Evolutionary conservation across 2,329 filamentous ascomycete genomes (phyloP), one percentile per base, ranked within the genome.

Genomic region (Simplicillium sp.): DNA sequence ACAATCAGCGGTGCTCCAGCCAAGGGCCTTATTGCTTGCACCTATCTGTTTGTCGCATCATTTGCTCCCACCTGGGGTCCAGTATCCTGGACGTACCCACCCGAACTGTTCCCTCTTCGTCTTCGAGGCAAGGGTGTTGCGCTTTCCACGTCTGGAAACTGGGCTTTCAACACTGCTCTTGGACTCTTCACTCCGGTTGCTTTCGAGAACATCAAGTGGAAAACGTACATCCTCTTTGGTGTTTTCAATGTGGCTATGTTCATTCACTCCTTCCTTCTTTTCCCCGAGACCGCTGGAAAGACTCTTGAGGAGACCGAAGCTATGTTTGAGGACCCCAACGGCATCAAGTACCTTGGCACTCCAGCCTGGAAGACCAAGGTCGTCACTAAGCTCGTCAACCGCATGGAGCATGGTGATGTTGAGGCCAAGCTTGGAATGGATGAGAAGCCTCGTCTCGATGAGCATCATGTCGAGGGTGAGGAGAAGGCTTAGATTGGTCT

Each of bases 1-100:
- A 76, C 41, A 3, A 49, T 62, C 0, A 45, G 49, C 0, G 60
- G 60, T 9, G 44, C 64, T 1, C 65, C 74, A 11, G 73, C 78
- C 15, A 70, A 81, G 51, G 72, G 72, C 2, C 74, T 84, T 41
- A 83, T 84, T 41, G 77, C 79, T 2, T 79, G 71, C 48, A 82
- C 78, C 0, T 85, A 83, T 46, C 72, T 76, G 29, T 77, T 81
- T 41, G 75, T 81, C 14, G 75, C 75, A 0, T 63, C 59, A 0
- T 66, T 56, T 12, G 62, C 62, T 4, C 61, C 65, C 0, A 70
- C 67, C 12, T 68, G 65, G 66, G 68, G 67, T n/a, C 70, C 70
- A 1, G 64, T 68, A 3, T 67, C 64, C 2, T 67, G 64, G 63
- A 63, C 62, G 0, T 66, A 66, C 45, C 61, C 62, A 5, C 59